Base-by-base conservation (phyloP, 2,329 filamentous ascomycete species). In the Ceratocystis variospora region DNA sequence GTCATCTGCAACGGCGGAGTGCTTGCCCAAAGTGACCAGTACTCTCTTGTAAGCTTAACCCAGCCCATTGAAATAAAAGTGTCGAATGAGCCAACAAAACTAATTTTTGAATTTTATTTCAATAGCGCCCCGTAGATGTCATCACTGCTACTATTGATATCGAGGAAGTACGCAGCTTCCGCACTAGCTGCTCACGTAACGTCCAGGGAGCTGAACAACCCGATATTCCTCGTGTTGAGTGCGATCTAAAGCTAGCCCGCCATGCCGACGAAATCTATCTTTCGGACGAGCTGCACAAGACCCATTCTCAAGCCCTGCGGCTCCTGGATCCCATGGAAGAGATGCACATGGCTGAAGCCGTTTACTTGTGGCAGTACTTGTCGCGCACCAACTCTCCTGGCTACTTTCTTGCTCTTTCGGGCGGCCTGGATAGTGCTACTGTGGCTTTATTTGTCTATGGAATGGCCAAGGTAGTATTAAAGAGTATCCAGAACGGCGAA, bases 101-200 rank as follows among this genome's bases (percentile, higher is more conserved):
- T 15, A 53, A 55, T 67, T 41, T 57, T 62, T 28, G 1, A 17
- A 25, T 53, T 1, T 15, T 10, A 12, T 28, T 12, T 25, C 7
- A 2, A n/a, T 22, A 67, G 66, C 84, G 84, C 17, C 79, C 79
- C 28, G 85, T 88, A 5, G 85, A 88, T 70, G 84, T 88, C 3
- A 75, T 86, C 19, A 82, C 80, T 4, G 86, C 86, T 2, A 88
- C 84, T 0, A 78, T 88, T 5, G 85, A 88, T 70, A 76, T 89
- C 1, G 89, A 93, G 71, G 85, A 89, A 69, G 87, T 93, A 5
- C 77, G 87, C 41, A 77, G 80, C 0, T 85, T 79, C 70, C 78
- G 87, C 0, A 81, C 76, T n/a, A 76, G 78, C 0, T 78, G 81
- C 7, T 82, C 81, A 12, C 78, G 84, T 65, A 80, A 81, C 5